These are phyloP conservation scores for Ustilago loliicola DNA, from an alignment of 1,284 basidiomycete genomes.

Conservation along the genomic window DNA sequence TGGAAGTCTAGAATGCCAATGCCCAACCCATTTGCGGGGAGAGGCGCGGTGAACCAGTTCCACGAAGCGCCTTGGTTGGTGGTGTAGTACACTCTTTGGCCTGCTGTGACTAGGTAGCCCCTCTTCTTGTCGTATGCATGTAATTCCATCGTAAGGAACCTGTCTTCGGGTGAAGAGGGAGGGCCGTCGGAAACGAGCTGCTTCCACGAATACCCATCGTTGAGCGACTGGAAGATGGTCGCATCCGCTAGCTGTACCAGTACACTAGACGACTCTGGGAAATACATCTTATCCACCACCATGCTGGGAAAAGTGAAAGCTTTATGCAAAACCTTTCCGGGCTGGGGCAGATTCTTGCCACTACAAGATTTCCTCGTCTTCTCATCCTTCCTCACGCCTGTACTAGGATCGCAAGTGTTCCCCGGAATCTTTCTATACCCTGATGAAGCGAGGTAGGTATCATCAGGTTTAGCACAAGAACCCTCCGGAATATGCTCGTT, in stretches of 20 bases:
- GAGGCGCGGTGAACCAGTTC: constrained; percentile 77
- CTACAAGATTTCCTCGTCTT: constrained; percentile 81
- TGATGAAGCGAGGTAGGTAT: constrained; percentile 85
- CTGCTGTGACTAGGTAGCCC: constrained; percentile 87
- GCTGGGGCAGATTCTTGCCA: constrained; percentile 69
- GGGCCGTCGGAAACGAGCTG: constrained; percentile 74
- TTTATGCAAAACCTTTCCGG: constrained; percentile 68
- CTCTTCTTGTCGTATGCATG: constrained; percentile 84
- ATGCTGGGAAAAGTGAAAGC: constrained; percentile 79
- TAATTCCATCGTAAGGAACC: constrained; percentile 81
- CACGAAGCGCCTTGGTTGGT: constrained; percentile 82
- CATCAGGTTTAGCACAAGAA: constrained; percentile 76
- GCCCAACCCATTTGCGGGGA: constrained; percentile 83
- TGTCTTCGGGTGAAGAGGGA: constrained; percentile 17
- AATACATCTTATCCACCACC: constrained; percentile 86
- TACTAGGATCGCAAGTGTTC: constrained; percentile 81
- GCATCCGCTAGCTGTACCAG: constrained; percentile 84
- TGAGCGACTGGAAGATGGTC: constrained; percentile 89
- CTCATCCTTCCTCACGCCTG: constrained; percentile 79
- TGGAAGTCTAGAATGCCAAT: constrained; percentile 88
- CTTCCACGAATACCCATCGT: constrained; percentile 93
- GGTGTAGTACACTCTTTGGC: constrained; percentile 80
- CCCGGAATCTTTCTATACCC: constrained; percentile 94
- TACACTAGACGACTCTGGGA: constrained; percentile 79
- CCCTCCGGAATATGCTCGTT: constrained; percentile 87